Evolutionary conservation across 345 rosid genomes (phyloP).

Genomic region (Erodium maritimum): DNA sequence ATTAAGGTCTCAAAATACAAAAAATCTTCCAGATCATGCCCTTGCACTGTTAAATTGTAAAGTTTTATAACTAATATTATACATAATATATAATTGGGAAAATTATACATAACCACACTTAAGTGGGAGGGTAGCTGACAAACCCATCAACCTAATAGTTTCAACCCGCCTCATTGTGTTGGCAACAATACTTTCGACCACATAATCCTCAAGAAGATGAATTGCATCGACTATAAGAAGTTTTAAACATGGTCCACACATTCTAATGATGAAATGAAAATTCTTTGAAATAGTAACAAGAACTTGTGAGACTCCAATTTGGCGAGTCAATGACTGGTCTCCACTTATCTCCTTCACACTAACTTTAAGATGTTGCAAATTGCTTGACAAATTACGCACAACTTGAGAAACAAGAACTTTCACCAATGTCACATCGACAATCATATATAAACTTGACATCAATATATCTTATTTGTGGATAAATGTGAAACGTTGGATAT

Average conservation of each 20-base stretch:
- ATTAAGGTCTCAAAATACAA: too few relatives aligned
- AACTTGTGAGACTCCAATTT: conserved; percentile 78
- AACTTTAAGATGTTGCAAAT: conserved; percentile 50
- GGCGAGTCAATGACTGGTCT: conserved; percentile 68
- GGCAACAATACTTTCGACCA: conserved; percentile 87
- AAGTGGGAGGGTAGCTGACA: conserved; percentile 82
- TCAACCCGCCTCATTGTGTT: conserved; percentile 77
- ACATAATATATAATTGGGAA: too few relatives aligned
- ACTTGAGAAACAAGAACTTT: conserved; percentile 86
- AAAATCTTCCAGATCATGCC: too few relatives aligned
- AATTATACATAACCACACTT: too few relatives aligned
- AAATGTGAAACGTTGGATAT: too few relatives aligned
- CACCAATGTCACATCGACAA: conserved; percentile 88
- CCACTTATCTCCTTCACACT: conserved; percentile 74
- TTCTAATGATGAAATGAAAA: conserved; percentile 76
- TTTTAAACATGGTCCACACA: conserved; percentile 66
- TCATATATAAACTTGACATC: too few relatives aligned
- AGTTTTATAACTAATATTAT: conserved; percentile 63
- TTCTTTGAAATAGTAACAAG: conserved; percentile 85
- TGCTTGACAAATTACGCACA: conserved; percentile 61
- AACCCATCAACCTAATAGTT: conserved; percentile 67
- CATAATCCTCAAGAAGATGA: conserved; percentile 80
- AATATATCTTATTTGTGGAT: too few relatives aligned
- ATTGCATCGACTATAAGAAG: conserved; percentile 73
- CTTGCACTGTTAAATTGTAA: too few relatives aligned